A percentile compares a stretch with the other conserved stretches of the same genome.
Conservation (phyloP, 805 yeast genomes). For the Candida ortonii region DNA sequence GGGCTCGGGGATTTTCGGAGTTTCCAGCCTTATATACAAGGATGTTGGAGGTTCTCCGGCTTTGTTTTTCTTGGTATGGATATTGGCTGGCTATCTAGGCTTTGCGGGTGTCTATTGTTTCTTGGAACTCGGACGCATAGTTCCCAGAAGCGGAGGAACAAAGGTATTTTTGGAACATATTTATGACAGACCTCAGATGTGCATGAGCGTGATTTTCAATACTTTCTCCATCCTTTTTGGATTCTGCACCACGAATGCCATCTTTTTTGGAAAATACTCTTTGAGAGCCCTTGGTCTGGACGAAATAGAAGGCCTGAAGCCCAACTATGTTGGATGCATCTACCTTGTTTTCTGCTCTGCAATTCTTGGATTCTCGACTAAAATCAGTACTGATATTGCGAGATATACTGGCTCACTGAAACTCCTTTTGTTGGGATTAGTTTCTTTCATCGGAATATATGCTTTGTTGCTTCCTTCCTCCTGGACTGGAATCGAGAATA, state of each 20-base stretch:
- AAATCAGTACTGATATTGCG: slow-evolving; percentile 58
- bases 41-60: slow-evolving; percentile 68
- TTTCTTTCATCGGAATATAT: slow-evolving; percentile 58
- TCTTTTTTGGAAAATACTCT: slow-evolving; percentile 54
- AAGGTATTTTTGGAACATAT: slow-evolving; percentile 70
- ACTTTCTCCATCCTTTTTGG: slow-evolving; percentile 49
- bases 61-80: slow-evolving; percentile 62
- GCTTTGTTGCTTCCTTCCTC: slow-evolving; percentile 49
- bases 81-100: slow-evolving; percentile 56
- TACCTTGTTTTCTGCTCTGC: slow-evolving; percentile 36
- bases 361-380: slow-evolving; percentile 59
- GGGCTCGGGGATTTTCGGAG: slow-evolving; percentile 78
- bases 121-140: slow-evolving; percentile 65
- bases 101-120: slow-evolving; percentile 66
- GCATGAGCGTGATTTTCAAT: slow-evolving; percentile 47
- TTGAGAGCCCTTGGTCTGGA: slow-evolving; percentile 44
- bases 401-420: slow-evolving; percentile 63
- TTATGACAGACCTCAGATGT: slow-evolving; percentile 56
- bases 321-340: slow-evolving; percentile 42
- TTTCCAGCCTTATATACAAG: slow-evolving; percentile 61
- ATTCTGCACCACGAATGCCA: slow-evolving; percentile 47
- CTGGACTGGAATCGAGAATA: slow-evolving; percentile 42
- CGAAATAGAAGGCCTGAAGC: slow-evolving; percentile 35
- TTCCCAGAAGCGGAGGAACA: slow-evolving; percentile 75
- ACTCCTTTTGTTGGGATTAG: slow-evolving; percentile 48